Evolutionary conservation across 2,329 filamentous ascomycete genomes (phyloP).

Genomic region (Cryphonectria radicalis): DNA sequence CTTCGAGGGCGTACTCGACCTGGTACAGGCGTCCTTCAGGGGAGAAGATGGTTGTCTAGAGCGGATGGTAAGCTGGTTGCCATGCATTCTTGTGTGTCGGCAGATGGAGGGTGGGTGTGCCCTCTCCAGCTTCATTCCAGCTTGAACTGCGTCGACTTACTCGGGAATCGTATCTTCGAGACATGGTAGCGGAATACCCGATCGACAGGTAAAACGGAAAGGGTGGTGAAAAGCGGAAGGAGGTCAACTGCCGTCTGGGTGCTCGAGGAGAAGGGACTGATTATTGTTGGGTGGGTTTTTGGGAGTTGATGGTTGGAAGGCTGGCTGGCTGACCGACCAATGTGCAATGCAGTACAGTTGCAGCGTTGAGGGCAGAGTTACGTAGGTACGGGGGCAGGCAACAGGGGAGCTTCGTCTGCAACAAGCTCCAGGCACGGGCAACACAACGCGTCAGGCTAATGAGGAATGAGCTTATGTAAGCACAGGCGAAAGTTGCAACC

Average conservation of each 20-base stretch:
- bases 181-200: conserved; percentile 64
- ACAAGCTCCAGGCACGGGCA: conserved; percentile 51
- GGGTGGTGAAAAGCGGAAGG: background rate
- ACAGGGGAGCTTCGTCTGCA: conserved; percentile 26
- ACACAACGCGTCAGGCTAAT: conserved; percentile 35
- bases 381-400: conserved; percentile 28
- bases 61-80: conserved; percentile 26
- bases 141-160: conserved; percentile 58
- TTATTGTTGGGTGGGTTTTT: conserved; percentile 17
- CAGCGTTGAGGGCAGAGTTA: background rate
- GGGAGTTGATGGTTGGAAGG: conserved; percentile 15
- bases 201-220: background rate
- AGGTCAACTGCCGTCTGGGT: background rate
- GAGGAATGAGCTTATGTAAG: background rate
- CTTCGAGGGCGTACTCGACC: conserved; percentile 98
- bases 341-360: background rate
- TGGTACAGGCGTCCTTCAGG: conserved; percentile 98
- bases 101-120: conserved; percentile 7
- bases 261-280: background rate
- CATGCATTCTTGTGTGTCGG: background rate
- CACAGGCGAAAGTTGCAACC: background rate
- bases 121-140: conserved; percentile 10
- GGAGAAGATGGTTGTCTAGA: conserved; percentile 98
- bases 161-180: conserved; percentile 95
- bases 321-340: background rate